Evolutionary conservation across 768 basidiomycete species (phyloP), one percentile per base, ranked within the genome.

Genomic region (Amanita fuliginea): DNA sequence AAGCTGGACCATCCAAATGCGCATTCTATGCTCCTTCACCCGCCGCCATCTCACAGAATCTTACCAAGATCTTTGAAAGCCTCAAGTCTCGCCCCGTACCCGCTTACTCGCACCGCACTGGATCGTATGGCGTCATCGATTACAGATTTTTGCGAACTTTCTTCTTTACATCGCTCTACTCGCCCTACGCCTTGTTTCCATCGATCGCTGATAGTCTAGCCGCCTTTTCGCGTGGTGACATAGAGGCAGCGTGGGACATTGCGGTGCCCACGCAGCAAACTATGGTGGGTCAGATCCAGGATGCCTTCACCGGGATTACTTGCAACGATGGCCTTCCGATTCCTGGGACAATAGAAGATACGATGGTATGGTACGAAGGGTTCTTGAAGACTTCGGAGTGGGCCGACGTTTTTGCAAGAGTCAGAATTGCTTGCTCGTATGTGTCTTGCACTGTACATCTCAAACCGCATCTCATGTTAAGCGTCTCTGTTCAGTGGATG

Each of bases 1-100:
- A 60, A 0, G 71, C 68, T 2, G 73, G 71, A 0, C 66, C 67
- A 0, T 32, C 49, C 4, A 43, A 34, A 6, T 74, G 72, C 52
- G 42, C 66, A 3, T 71, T 74, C 58, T 70, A 65, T 55, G 65
- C 69, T 4, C 60, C 67, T 0, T 62, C 62, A 1, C 55, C 72
- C 1, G 56, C 56, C 0, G 59, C 61, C 2, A 66, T 74, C 19
- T 52, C 57, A 3, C 56, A 56, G 9, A 73, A 71, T 32, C 56
- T 72, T 8, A 67, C 66, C 0, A 46, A 46, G 1, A 52, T 73
- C 1, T 67, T 64, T 40, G 59, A 61, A 1, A 24, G 13, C 8
- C 3, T 39, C n/a, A 37, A 47, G 16, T 13, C 37, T 16, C 57
- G 54, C 1, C 72, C 73, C 0, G 41, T 71, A 1, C 65, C 72